These are phyloP conservation scores for Ogataea minuta DNA, from an alignment of 805 yeast genomes.

Conservation along the genomic window DNA sequence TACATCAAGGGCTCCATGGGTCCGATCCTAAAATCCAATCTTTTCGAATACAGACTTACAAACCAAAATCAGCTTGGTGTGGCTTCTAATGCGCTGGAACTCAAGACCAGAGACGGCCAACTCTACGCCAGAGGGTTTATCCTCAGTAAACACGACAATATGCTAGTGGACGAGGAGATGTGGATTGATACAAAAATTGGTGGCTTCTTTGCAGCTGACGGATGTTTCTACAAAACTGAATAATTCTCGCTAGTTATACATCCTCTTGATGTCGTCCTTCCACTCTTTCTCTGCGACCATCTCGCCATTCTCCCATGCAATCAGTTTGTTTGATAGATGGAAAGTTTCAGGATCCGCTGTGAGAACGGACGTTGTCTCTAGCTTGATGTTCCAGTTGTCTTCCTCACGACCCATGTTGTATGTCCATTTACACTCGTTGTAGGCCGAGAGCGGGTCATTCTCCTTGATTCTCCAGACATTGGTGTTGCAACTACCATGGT, in stretches of 20 bases:
- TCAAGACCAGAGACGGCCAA: constrained; percentile 54
- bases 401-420: constrained; percentile 41
- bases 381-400: constrained; percentile 38
- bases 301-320: constrained; percentile 36
- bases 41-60: constrained; percentile 58
- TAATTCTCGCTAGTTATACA: constrained; percentile 26
- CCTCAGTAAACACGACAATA: constrained; percentile 45
- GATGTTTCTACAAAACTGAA: constrained; percentile 58
- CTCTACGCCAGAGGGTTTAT: constrained; percentile 63
- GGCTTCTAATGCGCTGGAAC: constrained; percentile 56
- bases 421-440: constrained; percentile 39
- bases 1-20: constrained; percentile 50
- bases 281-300: constrained; percentile 35
- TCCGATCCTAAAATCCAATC: constrained; percentile 56
- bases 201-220: constrained; percentile 69
- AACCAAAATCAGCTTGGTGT: constrained; percentile 49
- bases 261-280: constrained; percentile 36
- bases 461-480: constrained; percentile 39
- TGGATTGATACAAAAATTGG: constrained; percentile 46
- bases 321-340: constrained; percentile 32
- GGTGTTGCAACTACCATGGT: constrained; percentile 40
- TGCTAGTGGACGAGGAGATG: constrained; percentile 43
- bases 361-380: constrained; percentile 34
- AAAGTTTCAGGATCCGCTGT: constrained; percentile 35
- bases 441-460: constrained; percentile 40